Conservation (phyloP, 257 asterid genomes). For the Cruciata laevipes region DNA sequence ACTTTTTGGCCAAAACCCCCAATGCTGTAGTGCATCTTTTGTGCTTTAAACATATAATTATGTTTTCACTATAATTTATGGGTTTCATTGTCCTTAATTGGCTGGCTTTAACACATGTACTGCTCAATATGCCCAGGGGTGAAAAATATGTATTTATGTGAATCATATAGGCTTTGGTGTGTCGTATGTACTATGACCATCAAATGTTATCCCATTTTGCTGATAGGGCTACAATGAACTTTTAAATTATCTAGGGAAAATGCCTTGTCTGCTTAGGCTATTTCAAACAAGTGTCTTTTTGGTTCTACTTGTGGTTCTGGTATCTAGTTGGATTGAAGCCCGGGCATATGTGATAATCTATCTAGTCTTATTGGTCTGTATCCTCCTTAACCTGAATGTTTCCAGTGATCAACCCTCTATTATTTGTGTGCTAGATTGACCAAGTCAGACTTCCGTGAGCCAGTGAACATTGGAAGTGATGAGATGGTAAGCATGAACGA, state of each 20-base stretch:
- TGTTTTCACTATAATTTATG: background rate
- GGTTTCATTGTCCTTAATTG: background rate
- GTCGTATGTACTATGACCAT: background rate
- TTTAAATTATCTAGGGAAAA: background rate
- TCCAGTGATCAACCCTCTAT: background rate
- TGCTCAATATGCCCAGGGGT: no score
- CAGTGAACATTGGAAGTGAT: conserved; percentile 80
- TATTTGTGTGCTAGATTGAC: conserved; percentile 40
- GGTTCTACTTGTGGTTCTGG: conserved; percentile 1
- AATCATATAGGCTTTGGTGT: background rate
- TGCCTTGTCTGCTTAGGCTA: background rate
- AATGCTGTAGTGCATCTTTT: background rate
- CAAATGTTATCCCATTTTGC: background rate
- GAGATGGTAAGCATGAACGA: conserved; percentile 94
- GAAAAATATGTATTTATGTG: background rate
- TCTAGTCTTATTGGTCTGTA: conserved; percentile 2
- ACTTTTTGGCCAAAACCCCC: background rate
- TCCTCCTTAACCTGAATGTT: background rate
- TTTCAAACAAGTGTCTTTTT: background rate
- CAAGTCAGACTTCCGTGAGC: conserved; percentile 77
- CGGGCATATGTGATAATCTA: background rate
- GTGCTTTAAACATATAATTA: background rate
- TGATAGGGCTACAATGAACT: background rate
- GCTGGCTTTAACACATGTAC: background rate
- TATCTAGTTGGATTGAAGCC: background rate